Evolutionary conservation across 2,329 filamentous ascomycete genomes (phyloP).

Genomic region (Fusarium heterosporum): DNA sequence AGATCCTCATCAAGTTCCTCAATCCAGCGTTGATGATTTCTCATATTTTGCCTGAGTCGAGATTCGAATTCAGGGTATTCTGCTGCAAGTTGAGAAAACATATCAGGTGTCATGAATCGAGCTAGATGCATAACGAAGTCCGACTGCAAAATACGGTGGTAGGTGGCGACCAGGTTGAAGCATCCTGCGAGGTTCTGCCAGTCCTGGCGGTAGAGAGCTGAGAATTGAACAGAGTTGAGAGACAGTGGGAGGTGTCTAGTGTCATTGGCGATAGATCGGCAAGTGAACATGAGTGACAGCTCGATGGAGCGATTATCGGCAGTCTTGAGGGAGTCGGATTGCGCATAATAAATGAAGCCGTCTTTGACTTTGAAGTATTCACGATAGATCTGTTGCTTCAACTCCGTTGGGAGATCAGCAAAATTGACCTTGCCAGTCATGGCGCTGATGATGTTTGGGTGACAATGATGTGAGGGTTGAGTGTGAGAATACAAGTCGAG

Average conservation of each 20-base stretch:
- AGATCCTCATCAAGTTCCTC: not conserved
- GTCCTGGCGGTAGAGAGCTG: not conserved
- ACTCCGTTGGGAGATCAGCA: not conserved
- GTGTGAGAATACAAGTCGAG: no score
- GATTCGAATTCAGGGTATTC: not conserved
- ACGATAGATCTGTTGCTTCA: not conserved
- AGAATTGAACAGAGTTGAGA: constrained; percentile 14
- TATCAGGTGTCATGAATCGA: not conserved
- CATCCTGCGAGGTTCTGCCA: not conserved
- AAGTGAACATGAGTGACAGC: constrained; percentile 15
- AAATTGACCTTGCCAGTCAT: not conserved
- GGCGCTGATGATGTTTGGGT: not conserved
- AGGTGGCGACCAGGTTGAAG: not conserved
- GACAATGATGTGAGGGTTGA: no score
- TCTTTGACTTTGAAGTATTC: constrained; percentile 14
- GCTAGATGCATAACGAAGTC: not conserved
- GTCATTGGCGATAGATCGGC: constrained; percentile 19
- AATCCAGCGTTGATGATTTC: no score
- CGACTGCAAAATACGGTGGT: rapidly evolving
- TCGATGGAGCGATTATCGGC: constrained; percentile 14
- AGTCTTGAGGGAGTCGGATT: constrained; percentile 11
- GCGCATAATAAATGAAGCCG: constrained; percentile 18
- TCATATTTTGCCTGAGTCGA: not conserved
- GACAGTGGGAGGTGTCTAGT: not conserved
- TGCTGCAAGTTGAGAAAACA: not conserved